Evolutionary conservation across 208 protist genomes (phyloP), one percentile per base, ranked within the genome.

Genomic region (Leptomonas pyrrhocoris): DNA sequence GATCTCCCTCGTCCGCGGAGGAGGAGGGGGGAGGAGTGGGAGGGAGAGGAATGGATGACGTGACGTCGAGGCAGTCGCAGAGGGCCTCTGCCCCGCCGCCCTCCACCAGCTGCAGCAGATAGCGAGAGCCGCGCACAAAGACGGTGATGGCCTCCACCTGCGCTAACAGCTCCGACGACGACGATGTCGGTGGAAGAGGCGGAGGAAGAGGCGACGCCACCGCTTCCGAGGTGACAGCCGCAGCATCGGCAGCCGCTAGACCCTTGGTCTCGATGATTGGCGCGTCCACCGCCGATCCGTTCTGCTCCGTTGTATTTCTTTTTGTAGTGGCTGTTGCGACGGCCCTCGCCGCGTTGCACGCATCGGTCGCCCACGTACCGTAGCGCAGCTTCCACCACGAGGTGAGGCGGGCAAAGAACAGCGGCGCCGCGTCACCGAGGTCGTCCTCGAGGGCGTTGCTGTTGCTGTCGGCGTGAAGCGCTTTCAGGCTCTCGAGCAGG

Each of bases 331-430:
- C 45, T 21, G 46, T 27, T 3, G 31, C 51, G 21, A 54, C 38
- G 6, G 34, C 23, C 30, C 11, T 25, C 25, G 54, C 42, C 9
- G 54, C 58, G 16, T 21, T 18, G 23, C 28, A 34, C 9, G 38
- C 21, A n/a, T 71, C 66, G 0, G 48, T 36, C 28, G 45, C 31
- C 58, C 80, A 70, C 21, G 59, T 27, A 27, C 75, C 79, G 68
- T 92, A 97, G 30, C 81, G 90, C 46, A 97, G 68, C 45, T 83
- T 81, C 62, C 94, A 81, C 86, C 89, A 95, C 19, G 92, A 84
- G 0, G 90, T 95, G 28, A 97, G 62, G 11, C 90, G 87, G 2
- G 88, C 89, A 42, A 97, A 90, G 31, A 94, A 70, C 36, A 97
- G 80, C 58, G 90, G 83, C 13, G 88, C 84, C 11, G 83, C 85